Evolutionary conservation across 495 filamentous ascomycete species (phyloP), one percentile per base, ranked within the genome.

Genomic region (Chaetomium cochliodes): DNA sequence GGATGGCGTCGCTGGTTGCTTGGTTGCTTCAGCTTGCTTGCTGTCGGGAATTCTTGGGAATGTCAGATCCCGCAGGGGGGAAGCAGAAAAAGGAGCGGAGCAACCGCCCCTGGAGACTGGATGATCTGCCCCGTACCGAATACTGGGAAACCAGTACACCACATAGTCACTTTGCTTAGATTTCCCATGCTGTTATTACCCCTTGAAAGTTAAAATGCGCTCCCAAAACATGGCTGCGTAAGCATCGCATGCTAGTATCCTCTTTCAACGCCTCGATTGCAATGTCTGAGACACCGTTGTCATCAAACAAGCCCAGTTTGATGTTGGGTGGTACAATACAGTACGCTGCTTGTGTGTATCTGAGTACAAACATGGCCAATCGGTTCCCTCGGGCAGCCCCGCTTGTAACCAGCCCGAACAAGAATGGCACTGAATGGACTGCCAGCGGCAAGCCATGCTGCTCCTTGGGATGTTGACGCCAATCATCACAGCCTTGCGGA

Each of bases 21-120:
- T 26, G 55, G 11, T 46, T 44, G 53, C 50, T 47, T 44, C 41
- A 62, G 53, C 60, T 69, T 61, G 44, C 37, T 61, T 56, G 57
- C 28, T 65, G 61, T 56, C 62, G 52, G 66, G 66, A 68, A 58
- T 56, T 65, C 62, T 65, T 68, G 62, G 66, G 51, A 50, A 30
- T 30, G 53, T 62, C 49, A 54, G 42, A 55, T 60, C 58, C 46
- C 47, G 56, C 39, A 28, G n/a, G 13, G 64, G 41, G 16, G 28
- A 26, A 54, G 5, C 37, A 37, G 60, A 54, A 57, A 59, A 47
- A 58, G 49, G 50, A 53, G 62, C 65, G 58, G 58, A 68, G 52
- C 60, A 22, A 15, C 13, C 33, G 8, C 30, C 30, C 9, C 39
- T 12, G 39, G 9, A 30, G 49, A 50, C 25, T 0, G 42, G 37